A percentile compares a stretch with the other conserved stretches of the same genome.
Conservation (phyloP, 371 early-diverging fungal species). For the Mortierella sp. region DNA sequence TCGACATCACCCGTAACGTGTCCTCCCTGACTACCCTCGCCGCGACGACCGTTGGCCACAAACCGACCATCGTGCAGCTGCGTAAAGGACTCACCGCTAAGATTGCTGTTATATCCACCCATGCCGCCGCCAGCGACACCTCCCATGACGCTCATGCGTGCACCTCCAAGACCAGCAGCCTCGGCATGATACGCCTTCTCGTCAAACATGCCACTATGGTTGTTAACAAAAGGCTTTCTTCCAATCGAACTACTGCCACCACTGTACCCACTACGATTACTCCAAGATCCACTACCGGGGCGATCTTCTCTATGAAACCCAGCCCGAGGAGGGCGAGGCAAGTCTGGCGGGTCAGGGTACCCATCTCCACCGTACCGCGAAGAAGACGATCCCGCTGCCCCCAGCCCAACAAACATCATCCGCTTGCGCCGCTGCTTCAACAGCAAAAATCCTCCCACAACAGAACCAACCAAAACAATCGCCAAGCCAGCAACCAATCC, state of each 20-base stretch:
- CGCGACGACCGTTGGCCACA: constrained; percentile 29
- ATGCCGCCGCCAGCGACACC: not conserved
- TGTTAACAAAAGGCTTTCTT: not conserved
- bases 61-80: constrained; percentile 23
- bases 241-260: not conserved
- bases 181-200: constrained; percentile 29
- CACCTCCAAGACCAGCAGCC: constrained; percentile 28
- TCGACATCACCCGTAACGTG: not conserved
- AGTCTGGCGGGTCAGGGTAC: constrained; percentile 21
- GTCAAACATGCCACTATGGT: constrained; percentile 22
- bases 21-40: not conserved
- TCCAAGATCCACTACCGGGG: constrained; percentile 8
- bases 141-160: constrained; percentile 4
- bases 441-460: constrained; percentile 46
- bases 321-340: constrained; percentile 18
- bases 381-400: constrained; percentile 8
- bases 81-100: constrained; percentile 15
- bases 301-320: constrained; percentile 5
- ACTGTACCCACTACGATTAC: constrained; percentile 24
- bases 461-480: constrained; percentile 29
- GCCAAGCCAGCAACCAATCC: constrained; percentile 29
- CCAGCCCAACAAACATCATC: constrained; percentile 31
- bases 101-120: not conserved
- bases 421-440: constrained; percentile 49
- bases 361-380: constrained; percentile 14